phyloP scores from a whole-genome alignment of 805 yeast genomes.

The Starmerella vaccinii region DNA sequence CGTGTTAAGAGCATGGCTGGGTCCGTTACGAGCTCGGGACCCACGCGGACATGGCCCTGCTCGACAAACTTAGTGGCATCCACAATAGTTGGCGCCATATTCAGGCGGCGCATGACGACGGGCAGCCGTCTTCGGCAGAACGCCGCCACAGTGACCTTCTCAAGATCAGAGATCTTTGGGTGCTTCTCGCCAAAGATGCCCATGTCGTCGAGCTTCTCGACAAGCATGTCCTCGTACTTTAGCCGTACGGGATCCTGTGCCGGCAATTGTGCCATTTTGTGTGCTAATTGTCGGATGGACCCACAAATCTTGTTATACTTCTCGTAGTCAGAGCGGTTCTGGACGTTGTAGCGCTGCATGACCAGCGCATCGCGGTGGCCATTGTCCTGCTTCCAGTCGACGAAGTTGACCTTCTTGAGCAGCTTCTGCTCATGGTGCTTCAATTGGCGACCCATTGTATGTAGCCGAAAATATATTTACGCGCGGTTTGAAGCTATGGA shows the following conservation, averaged over 20 bases:
- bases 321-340: constrained; percentile 90
- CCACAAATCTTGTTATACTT: constrained; percentile 92
- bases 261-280: constrained; percentile 70
- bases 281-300: constrained; percentile 75
- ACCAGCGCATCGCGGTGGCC: constrained; percentile 95
- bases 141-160: constrained; percentile 86
- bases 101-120: constrained; percentile 85
- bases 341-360: constrained; percentile 88
- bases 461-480: neutral
- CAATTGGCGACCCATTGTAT: constrained; percentile 43
- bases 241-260: constrained; percentile 79
- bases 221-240: constrained; percentile 75
- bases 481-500: neutral
- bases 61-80: constrained; percentile 89
- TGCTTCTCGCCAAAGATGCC: constrained; percentile 73
- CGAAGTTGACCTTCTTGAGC: constrained; percentile 88
- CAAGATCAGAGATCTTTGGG: constrained; percentile 83
- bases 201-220: constrained; percentile 81
- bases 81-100: constrained; percentile 79
- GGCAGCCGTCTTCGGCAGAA: constrained; percentile 85
- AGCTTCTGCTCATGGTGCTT: constrained; percentile 94
- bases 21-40: constrained; percentile 90
- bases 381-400: constrained; percentile 94
- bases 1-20: constrained; percentile 91
- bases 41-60: constrained; percentile 96